Evolutionary conservation across 1,284 basidiomycete genomes (phyloP), one percentile per base, ranked within the genome.

Genomic region (Peniophora sp.): DNA sequence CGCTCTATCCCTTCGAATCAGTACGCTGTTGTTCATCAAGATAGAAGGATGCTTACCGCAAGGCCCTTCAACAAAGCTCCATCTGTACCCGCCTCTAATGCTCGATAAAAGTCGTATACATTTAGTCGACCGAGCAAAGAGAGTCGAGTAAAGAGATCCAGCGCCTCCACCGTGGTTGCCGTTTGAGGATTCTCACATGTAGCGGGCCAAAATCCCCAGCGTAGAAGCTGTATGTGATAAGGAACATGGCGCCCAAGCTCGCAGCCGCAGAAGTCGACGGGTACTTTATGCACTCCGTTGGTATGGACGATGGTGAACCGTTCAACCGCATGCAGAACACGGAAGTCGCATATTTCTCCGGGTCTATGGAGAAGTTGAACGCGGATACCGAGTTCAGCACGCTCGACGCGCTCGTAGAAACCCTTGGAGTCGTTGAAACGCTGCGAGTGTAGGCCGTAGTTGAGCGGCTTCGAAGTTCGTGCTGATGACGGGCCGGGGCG

Each of bases 131-230:
- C 43, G 10, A 24, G 43, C 18, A 22, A 8, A 6, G 20, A 6
- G 8, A 20, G 12, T 22, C 15, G 12, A 22, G 50, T 32, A 35
- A 53, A 54, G 15, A 42, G 20, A 2, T 54, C 52, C 1, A 54
- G 32, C 3, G 32, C 42, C 1, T 12, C 3, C 34, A 54, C 54
- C 1, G 53, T 54, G 6, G 48, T 39, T 3, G 53, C 53, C 14
- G 53, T 46, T 17, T 46, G 37, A 12, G 53, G 53, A 18, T 47
- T n/a, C 1, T 0, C 0, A 12, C 36, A 20, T 0, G 53, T 53
- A 5, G 48, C 0, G 3, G 53, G 53, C 34, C 17, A 54, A 3
- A 32, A n/a, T 9, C 24, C 22, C 24, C 24, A 27, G 15, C 35
- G 15, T 14, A 54, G 37, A n/a, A 49, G 47, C n/a, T 54, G 51